Evolutionary conservation across 176 grass and related monocot species (phyloP), one percentile per base, ranked within the genome.

Genomic region (Hyparrhenia diplandra): DNA sequence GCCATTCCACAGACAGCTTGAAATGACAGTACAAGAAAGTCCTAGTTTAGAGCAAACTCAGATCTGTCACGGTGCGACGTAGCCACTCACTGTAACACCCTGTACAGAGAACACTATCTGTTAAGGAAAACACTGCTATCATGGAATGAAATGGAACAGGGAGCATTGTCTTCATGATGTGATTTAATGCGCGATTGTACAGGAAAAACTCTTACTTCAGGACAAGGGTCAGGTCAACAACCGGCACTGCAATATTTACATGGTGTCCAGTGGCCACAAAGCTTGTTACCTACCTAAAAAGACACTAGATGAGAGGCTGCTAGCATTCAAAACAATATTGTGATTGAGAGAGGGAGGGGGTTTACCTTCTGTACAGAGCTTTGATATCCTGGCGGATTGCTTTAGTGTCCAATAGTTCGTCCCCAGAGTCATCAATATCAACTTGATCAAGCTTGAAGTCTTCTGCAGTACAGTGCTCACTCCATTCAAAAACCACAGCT

Each of bases 401-500:
- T 16, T 80, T 86, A 47, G 71, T 87, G 47, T 99, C 89, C 76
- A 99, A 81, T 75, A 99, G 71, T 76, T 83, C 69, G 14, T 99
- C 96, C 64, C 82, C 69, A 21, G 45, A 93, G 79, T 86, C 74
- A 67, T 92, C 79, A 54, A 84, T 32, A 34, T 87, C 85, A 41
- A 95, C 59, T 71, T 90, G 83, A 82, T 83, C 87, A 63, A 99
- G 80, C 37, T 90, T 84, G 69, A 95, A 99, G 45, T 90, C 89
- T 28, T 88, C 83, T 23, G 75, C 54, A 11, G 79, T 83, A 72
- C 80, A 86, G 43, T 90, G 86, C 82, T 95, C 93, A 29, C 84
- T 93, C 96, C 96, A 99, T 76, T 99, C 96, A 10, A 99, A 25
- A 5, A 99, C 96, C 93, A 99, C 32, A 99, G 88, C 75, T 95